Conservation (phyloP, 805 yeast genomes). For the Zygoascus flipseniorum region DNA sequence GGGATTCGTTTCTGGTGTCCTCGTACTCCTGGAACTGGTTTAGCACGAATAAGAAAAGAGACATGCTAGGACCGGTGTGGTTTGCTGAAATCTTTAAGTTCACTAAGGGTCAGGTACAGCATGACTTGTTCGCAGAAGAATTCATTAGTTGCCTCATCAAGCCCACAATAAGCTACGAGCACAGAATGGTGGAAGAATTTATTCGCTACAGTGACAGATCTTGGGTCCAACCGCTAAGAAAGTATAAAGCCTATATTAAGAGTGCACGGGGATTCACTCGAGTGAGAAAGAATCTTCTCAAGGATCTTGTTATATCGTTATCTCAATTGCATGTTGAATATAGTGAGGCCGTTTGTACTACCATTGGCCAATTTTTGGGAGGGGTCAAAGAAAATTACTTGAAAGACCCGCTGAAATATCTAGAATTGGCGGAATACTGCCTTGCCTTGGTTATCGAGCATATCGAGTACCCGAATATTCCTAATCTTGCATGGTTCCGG, state of each 20-base stretch:
- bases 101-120: background rate
- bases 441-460: background rate
- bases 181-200: background rate
- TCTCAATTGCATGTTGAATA: background rate
- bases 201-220: background rate
- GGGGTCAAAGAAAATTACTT: background rate
- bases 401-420: background rate
- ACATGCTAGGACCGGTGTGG: background rate
- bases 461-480: background rate
- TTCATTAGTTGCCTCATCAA: background rate
- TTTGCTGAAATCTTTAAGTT: background rate
- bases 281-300: background rate
- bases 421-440: background rate
- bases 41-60: background rate
- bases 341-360: background rate
- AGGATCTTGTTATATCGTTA: background rate
- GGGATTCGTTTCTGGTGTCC: conserved; percentile 2
- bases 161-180: background rate
- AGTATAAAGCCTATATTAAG: background rate
- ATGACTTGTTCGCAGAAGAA: background rate
- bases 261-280: background rate
- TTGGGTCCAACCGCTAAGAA: background rate
- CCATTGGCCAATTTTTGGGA: background rate
- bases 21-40: conserved; percentile 5
- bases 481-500: conserved; percentile 1